A percentile compares a stretch with the other conserved stretches of the same genome.
Evolutionary conservation across 2,329 filamentous ascomycete species (phyloP).

Genomic region (Colletotrichum scovillei): DNA sequence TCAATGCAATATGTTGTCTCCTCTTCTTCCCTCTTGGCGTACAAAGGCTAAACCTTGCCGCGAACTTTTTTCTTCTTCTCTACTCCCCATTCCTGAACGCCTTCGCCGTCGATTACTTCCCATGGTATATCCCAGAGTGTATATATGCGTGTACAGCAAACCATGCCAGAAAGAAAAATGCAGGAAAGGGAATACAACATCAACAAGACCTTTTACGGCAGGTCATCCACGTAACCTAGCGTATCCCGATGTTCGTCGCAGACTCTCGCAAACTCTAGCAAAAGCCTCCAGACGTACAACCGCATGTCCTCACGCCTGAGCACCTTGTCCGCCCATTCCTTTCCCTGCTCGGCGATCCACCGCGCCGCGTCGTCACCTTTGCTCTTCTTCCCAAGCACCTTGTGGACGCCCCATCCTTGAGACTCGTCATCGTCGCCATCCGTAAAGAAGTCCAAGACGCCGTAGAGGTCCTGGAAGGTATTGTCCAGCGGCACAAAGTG

Average conservation of each 20-base stretch:
- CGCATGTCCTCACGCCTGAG: slow-evolving; percentile 74
- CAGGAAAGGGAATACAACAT: neutral
- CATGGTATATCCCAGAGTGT: slow-evolving; percentile 3
- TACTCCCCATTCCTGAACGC: neutral
- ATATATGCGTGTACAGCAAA: neutral
- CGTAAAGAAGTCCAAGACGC: slow-evolving; percentile 74
- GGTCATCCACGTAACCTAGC: slow-evolving; percentile 57
- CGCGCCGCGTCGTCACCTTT: slow-evolving; percentile 66
- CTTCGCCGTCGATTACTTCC: neutral
- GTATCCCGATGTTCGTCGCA: slow-evolving; percentile 56
- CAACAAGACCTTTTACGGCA: slow-evolving; percentile 38
- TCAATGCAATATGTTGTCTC: neutral
- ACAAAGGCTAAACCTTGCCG: neutral
- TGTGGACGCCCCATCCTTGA: slow-evolving; percentile 19
- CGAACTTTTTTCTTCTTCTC: neutral
- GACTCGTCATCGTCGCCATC: slow-evolving; percentile 49
- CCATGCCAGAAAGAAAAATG: neutral
- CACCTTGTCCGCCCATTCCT: slow-evolving; percentile 70
- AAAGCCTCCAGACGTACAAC: slow-evolving; percentile 71
- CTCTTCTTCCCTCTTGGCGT: too few relatives aligned
- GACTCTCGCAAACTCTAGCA: slow-evolving; percentile 68
- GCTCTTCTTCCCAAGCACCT: slow-evolving; percentile 26
- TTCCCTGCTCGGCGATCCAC: slow-evolving; percentile 69
- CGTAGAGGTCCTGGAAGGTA: slow-evolving; percentile 74
- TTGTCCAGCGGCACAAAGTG: slow-evolving; percentile 81